Base-by-base conservation (phyloP, 2,329 filamentous ascomycete genomes). In the Pseudocercospora pini-densiflorae region DNA sequence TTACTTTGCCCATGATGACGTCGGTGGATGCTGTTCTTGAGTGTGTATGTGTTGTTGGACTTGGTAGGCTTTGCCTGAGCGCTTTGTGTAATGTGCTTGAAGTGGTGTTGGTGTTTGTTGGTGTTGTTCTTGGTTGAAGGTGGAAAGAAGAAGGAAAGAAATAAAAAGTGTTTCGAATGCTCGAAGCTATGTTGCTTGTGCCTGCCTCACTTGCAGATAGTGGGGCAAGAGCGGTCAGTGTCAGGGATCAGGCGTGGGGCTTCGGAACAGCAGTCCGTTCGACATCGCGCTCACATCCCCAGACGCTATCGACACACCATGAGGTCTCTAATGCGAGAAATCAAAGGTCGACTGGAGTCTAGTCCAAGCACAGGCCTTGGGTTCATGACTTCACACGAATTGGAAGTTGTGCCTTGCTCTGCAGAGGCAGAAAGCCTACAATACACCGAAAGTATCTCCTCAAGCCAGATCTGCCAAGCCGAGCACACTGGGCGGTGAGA, bases 1-100 rank as follows among this genome's bases (percentile, higher is more conserved):
- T 60, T 69, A 73, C 72, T 67, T 73, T 72, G 66, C 69, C 71
- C 72, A 74, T 74, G 51, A 59, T 72, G 65, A 67, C 65, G 67
- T 58, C 55, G 55, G 19, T 16, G 29, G 6, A 40, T 58, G 33
- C 43, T 19, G 2, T 55, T 55, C 23, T 55, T 55, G 51, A 55
- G 51, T 29, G 51, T 31, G 27, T 55, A 55, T 55, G 16, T 55
- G 53, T 29, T 27, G 27, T 57, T 27, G 16, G 53, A 10, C 19
- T 36, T 58, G 55, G n/a, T 55, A 24, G 29, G 33, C 31, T 33
- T 51, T 21, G 27, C 6, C 16, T 12, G 5, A 27, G 7, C 10
- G 5, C 21, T 54, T 23, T 12, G 23, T 10, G 16, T 58, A 31
- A 12, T 61, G 24, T 49, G 59, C 45, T 51, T 49, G 59, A 12